A percentile compares a stretch with the other conserved stretches of the same genome.
These are phyloP conservation scores for Mallotus repandus DNA, from an alignment of 441 rosid genomes.

Conservation along the genomic window DNA sequence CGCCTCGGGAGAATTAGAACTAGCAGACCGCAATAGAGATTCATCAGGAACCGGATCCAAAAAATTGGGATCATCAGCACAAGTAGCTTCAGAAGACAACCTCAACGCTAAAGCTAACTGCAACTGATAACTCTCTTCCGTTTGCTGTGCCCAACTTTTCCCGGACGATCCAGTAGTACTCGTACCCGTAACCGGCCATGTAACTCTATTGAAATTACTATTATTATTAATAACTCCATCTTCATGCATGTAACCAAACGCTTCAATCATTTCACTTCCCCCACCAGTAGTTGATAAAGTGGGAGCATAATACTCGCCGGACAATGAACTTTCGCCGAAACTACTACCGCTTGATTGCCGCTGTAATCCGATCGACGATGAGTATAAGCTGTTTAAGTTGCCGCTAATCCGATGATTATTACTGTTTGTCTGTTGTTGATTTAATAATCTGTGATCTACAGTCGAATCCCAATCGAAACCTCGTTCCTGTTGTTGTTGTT, in stretches of 20 bases:
- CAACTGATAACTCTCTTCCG: constrained; percentile 99
- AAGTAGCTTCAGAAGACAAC: constrained; percentile 79
- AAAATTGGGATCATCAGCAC: constrained; percentile 92
- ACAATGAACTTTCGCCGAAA: constrained; percentile 89
- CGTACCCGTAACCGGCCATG: constrained; percentile 24
- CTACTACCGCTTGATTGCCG: constrained; percentile 98
- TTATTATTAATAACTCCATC: constrained; percentile 34
- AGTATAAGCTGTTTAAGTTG: constrained; percentile 37
- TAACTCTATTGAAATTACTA: constrained; percentile 35
- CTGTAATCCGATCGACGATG: constrained; percentile 68
- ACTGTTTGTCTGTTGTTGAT: constrained; percentile 20
- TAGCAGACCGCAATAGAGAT: constrained; percentile 46
- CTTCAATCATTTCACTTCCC: constrained; percentile 56
- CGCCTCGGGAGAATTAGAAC: constrained; percentile 60
- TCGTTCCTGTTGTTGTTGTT: constrained; percentile 33
- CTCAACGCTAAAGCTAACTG: constrained; percentile 94
- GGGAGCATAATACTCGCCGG: constrained; percentile 78
- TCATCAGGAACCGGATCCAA: constrained; percentile 82
- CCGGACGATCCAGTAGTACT: constrained; percentile 48
- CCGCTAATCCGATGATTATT: constrained; percentile 38
- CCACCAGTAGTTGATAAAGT: constrained; percentile 51
- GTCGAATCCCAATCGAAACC: constrained; percentile 62
- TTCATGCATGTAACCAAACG: constrained; percentile 55
- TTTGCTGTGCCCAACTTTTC: constrained; percentile 98
- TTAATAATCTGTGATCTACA: constrained; percentile 47